phyloP scores from a whole-genome alignment of 257 asterid species.

The Solanum appendiculatum region DNA sequence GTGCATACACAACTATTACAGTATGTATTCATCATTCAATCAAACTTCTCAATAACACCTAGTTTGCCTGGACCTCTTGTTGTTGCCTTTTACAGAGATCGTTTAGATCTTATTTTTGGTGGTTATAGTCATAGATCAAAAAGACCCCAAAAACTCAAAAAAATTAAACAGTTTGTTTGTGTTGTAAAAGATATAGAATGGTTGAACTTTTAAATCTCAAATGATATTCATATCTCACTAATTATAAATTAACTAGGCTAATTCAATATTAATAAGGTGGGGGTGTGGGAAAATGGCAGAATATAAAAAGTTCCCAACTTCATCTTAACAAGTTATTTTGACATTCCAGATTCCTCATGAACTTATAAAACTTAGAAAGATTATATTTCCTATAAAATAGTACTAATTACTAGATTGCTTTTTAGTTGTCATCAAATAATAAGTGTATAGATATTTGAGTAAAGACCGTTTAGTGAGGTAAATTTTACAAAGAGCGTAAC shows the following conservation, averaged over 20 bases:
- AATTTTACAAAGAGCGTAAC: not conserved
- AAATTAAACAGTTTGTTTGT: not conserved
- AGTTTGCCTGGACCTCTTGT: not conserved
- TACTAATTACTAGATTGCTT: not conserved
- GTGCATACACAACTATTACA: not conserved
- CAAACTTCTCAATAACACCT: not conserved
- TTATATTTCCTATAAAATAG: not conserved
- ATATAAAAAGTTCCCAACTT: not conserved
- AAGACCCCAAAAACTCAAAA: not conserved
- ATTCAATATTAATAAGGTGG: not conserved
- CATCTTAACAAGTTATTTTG: not conserved
- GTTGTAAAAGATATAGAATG: not conserved
- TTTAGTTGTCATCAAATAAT: not conserved
- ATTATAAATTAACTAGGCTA: not conserved
- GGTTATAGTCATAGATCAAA: not conserved
- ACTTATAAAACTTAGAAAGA: not conserved
- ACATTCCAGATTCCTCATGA: not conserved
- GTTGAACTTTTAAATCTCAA: not conserved
- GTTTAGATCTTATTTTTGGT: not conserved
- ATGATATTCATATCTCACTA: not conserved
- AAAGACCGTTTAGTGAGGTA: not conserved
- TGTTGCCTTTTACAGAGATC: not conserved
- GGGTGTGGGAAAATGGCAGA: not conserved
- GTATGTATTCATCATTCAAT: not conserved
- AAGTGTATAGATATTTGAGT: not conserved